Conservation (phyloP, 2,329 filamentous ascomycete species). For the Emmonsiellopsis sp. region DNA sequence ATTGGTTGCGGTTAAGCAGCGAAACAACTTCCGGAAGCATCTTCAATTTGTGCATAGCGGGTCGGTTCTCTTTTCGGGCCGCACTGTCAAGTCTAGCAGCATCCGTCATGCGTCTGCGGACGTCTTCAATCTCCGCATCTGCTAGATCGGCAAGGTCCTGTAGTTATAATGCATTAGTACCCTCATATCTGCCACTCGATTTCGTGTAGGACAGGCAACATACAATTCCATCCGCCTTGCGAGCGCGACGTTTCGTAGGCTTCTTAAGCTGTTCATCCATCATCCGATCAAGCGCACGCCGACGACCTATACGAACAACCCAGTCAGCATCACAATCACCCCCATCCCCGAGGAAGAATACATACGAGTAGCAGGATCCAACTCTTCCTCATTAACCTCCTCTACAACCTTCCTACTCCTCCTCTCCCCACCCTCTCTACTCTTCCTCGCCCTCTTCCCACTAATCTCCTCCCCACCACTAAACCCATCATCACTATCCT, state of each 20-base stretch:
- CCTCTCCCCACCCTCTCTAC: slow-evolving; percentile 38
- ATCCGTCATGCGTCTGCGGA: slow-evolving; percentile 82
- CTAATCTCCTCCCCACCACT: slow-evolving; percentile 45
- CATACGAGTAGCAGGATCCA: slow-evolving; percentile 75
- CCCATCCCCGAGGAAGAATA: slow-evolving; percentile 14
- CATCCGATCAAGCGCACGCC: slow-evolving; percentile 72
- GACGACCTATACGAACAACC: slow-evolving; percentile 48
- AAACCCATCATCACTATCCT: slow-evolving; percentile 46
- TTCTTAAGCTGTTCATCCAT: slow-evolving; percentile 86
- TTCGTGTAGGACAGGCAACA: slow-evolving; percentile 23
- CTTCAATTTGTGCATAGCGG: slow-evolving; percentile 86
- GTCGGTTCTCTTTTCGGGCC: slow-evolving; percentile 67
- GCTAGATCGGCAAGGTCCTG: slow-evolving; percentile 84
- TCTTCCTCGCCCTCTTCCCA: slow-evolving; percentile 45
- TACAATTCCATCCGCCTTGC: slow-evolving; percentile 82
- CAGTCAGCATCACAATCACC: slow-evolving; percentile 1
- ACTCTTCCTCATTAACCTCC: slow-evolving; percentile 63
- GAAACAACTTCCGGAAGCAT: slow-evolving; percentile 84
- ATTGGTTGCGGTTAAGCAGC: slow-evolving; percentile 76
- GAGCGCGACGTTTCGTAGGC: slow-evolving; percentile 58
- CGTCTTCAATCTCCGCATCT: slow-evolving; percentile 78
- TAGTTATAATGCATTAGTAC: slow-evolving; percentile 19
- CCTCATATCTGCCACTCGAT: not conserved
- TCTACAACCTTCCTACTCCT: slow-evolving; percentile 47
- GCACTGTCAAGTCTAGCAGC: slow-evolving; percentile 81